Percentiles rank a stretch among this genome's conserved stretches.
Evolutionary conservation across 2,329 filamentous ascomycete species (phyloP).

Genomic region (Raffaelea arxii): DNA sequence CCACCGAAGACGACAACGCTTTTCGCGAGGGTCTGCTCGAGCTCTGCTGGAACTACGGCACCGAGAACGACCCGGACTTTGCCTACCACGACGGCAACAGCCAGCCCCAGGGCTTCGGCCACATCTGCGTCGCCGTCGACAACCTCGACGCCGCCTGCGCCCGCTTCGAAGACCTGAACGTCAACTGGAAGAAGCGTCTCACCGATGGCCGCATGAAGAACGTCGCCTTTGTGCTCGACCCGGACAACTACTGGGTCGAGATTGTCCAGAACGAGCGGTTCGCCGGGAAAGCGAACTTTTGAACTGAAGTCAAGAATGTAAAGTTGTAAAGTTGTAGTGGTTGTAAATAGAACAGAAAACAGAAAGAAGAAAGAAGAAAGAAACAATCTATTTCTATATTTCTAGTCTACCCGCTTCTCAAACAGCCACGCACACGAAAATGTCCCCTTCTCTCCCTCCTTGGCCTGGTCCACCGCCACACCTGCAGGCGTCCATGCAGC

Average conservation of each 20-base stretch:
- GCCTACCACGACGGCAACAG: conserved; percentile 89
- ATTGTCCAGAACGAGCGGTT: conserved; percentile 70
- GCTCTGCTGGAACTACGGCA: conserved; percentile 76
- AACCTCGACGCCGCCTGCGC: conserved; percentile 80
- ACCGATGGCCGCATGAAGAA: conserved; percentile 91
- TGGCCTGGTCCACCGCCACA: conserved; percentile 1
- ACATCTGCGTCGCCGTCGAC: conserved; percentile 83
- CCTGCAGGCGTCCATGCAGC: conserved; percentile 42
- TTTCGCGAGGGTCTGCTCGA: conserved; percentile 74
- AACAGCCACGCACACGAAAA: too few species aligned
- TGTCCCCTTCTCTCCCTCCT: too few species aligned
- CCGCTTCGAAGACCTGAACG: conserved; percentile 71
- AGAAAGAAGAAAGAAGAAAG: too few species aligned
- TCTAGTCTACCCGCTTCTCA: too few species aligned
- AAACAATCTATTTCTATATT: too few species aligned
- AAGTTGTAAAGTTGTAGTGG: too few species aligned
- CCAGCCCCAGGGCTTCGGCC: conserved; percentile 86
- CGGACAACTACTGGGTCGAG: conserved; percentile 78
- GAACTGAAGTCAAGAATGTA: too few species aligned
- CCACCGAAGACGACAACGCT: conserved; percentile 42
- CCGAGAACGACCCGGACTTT: conserved; percentile 75
- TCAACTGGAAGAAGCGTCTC: conserved; percentile 90
- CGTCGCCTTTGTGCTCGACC: conserved; percentile 83
- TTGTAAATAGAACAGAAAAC: too few species aligned
- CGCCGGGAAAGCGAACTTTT: conserved; percentile 42